Percentiles rank a stretch among this genome's conserved stretches.
These are phyloP conservation scores for Cerioporus squamosus DNA, from an alignment of 1,284 basidiomycete genomes.

Conservation along the genomic window DNA sequence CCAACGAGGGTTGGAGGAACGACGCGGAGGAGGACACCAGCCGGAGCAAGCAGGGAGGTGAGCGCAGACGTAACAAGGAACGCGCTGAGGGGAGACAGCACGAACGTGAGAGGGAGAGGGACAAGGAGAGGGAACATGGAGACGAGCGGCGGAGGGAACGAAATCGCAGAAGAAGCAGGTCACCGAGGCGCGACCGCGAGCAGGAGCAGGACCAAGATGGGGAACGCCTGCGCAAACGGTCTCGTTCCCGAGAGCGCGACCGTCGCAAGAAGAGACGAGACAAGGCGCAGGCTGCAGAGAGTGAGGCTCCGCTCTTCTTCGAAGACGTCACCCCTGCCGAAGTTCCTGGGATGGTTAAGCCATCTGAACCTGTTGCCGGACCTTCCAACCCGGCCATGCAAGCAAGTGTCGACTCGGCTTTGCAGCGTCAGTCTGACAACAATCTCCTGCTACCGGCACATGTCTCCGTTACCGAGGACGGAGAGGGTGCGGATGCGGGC, in stretches of 20 bases:
- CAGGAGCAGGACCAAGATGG: conserved; percentile 6
- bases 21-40: background rate
- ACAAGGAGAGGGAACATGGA: conserved; percentile 4
- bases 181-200: conserved; percentile 9
- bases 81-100: background rate
- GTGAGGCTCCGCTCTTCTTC: conserved; percentile 47
- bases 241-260: conserved; percentile 20
- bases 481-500: conserved; percentile 40
- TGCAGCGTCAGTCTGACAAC: conserved; percentile 11
- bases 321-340: conserved; percentile 52
- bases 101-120: conserved; percentile 3
- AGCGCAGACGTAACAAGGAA: background rate
- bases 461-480: conserved; percentile 55
- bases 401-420: background rate
- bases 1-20: background rate
- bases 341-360: conserved; percentile 24
- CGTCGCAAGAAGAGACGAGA: conserved; percentile 12
- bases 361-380: background rate
- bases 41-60: background rate
- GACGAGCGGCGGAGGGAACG: background rate
- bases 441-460: conserved; percentile 64
- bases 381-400: background rate
- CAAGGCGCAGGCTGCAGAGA: background rate
- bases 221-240: conserved; percentile 13
- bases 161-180: conserved; percentile 15